These are phyloP conservation scores for Madurella mycetomatis DNA, from an alignment of 2,329 filamentous ascomycete genomes.

Conservation along the genomic window DNA sequence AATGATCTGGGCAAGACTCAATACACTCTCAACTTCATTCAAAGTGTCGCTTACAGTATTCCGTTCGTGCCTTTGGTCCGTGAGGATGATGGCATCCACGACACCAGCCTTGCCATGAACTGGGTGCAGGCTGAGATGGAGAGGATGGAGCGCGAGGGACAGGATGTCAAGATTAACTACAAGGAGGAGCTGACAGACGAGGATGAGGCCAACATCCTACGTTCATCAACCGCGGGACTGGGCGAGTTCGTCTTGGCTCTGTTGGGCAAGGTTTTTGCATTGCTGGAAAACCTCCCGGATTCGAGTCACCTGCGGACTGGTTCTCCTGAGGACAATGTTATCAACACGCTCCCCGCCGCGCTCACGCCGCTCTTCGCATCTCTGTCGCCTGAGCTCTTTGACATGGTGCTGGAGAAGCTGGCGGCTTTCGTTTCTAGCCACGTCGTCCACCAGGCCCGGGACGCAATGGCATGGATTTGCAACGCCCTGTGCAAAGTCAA, in stretches of 20 bases:
- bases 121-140: conserved; percentile 96
- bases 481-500: conserved; percentile 95
- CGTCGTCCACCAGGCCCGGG: conserved; percentile 92
- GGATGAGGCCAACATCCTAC: conserved; percentile 80
- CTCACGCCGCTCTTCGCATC: conserved; percentile 87
- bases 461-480: conserved; percentile 98
- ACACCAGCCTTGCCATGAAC: conserved; percentile 74
- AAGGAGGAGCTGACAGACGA: conserved; percentile 74
- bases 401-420: conserved; percentile 86
- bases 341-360: conserved; percentile 89
- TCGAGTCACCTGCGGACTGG: conserved; percentile 80
- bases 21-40: conserved; percentile 90
- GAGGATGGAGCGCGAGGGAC: conserved; percentile 83
- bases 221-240: conserved; percentile 91
- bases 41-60: conserved; percentile 93
- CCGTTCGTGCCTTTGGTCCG: conserved; percentile 80
- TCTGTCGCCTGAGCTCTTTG: conserved; percentile 87
- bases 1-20: conserved; percentile 97
- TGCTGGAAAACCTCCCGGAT: conserved; percentile 92
- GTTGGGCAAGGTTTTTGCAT: conserved; percentile 88
- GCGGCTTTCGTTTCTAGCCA: conserved; percentile 87
- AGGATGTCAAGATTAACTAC: conserved; percentile 82
- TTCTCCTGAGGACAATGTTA: conserved; percentile 93
- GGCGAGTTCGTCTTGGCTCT: conserved; percentile 89
- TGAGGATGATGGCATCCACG: conserved; percentile 62